These are phyloP conservation scores for Craterostigma plantagineum DNA, from an alignment of 257 asterid genomes.

Conservation along the genomic window DNA sequence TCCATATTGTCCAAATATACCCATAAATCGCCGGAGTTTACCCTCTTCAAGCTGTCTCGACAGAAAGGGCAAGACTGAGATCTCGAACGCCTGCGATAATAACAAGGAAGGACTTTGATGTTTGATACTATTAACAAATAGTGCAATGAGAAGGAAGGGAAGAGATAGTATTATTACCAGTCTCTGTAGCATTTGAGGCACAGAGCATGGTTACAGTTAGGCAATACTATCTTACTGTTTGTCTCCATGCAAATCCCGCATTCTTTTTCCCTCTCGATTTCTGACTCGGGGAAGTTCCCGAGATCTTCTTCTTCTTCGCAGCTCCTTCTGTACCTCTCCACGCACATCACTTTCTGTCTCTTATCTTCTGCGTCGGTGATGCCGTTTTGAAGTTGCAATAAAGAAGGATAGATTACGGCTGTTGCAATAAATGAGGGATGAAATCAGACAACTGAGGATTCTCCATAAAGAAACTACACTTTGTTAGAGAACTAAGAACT, in stretches of 20 bases:
- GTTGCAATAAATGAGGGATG: too few species aligned
- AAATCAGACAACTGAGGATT: constrained; percentile 2
- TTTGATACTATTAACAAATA: too few species aligned
- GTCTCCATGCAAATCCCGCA: constrained; percentile 98
- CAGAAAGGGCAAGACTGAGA: constrained; percentile 97
- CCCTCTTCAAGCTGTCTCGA: constrained; percentile 86
- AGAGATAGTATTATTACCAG: constrained; percentile 27
- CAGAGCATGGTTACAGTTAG: constrained; percentile 70
- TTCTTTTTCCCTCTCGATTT: constrained; percentile 83
- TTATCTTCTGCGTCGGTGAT: constrained; percentile 73
- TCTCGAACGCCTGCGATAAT: constrained; percentile 55
- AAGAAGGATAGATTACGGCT: constrained; percentile 91
- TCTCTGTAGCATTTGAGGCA: constrained; percentile 94
- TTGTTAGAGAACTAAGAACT: constrained; percentile 4
- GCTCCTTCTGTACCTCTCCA: constrained; percentile 67
- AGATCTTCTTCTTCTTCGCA: constrained; percentile 56
- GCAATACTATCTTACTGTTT: constrained; percentile 72
- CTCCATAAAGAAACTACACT: not conserved
- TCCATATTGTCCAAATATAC: constrained; percentile 66
- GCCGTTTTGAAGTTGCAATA: constrained; percentile 76
- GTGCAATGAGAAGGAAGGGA: not conserved
- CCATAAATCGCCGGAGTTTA: constrained; percentile 77
- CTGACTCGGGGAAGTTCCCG: constrained; percentile 34
- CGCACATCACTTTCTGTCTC: constrained; percentile 60
- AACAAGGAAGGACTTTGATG: not conserved